phyloP scores from a whole-genome alignment of 208 protist species.

The Wallacemonas sp. region DNA sequence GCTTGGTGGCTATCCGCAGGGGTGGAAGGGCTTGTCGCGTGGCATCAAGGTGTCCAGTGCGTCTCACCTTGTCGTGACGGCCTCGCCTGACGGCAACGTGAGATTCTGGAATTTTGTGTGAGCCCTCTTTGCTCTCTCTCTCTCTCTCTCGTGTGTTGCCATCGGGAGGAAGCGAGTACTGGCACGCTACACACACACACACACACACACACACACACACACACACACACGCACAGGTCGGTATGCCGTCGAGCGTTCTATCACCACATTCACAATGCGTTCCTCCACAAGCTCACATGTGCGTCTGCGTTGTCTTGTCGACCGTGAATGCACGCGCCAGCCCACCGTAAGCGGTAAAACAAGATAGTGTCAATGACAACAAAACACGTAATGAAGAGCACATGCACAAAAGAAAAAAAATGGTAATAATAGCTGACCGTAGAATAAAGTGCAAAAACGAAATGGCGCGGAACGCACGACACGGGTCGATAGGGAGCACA shows the following conservation, averaged over 20 bases:
- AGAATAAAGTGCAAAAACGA: too few species aligned
- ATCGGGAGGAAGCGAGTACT: background rate
- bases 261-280: too few species aligned
- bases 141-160: background rate
- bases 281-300: too few species aligned
- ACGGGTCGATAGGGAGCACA: too few species aligned
- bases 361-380: too few species aligned
- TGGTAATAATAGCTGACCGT: background rate
- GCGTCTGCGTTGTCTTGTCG: too few species aligned
- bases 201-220: constrained; percentile 1
- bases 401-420: too few species aligned
- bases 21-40: constrained; percentile 78
- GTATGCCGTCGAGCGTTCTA: background rate
- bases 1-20: constrained; percentile 74
- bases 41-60: constrained; percentile 57
- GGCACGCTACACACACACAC: background rate
- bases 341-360: too few species aligned
- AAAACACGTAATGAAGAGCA: too few species aligned
- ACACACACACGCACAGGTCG: background rate
- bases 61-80: constrained; percentile 59
- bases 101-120: constrained; percentile 85
- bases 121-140: background rate
- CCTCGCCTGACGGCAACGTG: constrained; percentile 73
- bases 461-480: too few species aligned
- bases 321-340: too few species aligned